Percentiles rank a stretch among this genome's conserved stretches.
Evolutionary conservation across 2,329 filamentous ascomycete genomes (phyloP).

Genomic region (Alternaria viburni): DNA sequence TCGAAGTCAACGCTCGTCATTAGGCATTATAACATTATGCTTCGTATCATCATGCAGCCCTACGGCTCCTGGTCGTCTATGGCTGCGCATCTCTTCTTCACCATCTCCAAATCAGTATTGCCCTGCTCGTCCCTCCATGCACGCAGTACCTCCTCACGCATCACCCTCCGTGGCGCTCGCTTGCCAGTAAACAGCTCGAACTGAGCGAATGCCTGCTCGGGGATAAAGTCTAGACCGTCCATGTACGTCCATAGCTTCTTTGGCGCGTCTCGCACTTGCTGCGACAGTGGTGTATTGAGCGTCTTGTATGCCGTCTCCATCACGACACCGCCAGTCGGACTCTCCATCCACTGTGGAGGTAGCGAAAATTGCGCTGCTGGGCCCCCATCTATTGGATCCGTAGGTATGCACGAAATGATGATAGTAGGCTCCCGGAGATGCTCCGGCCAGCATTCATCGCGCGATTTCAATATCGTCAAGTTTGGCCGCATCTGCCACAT

Average conservation of each 20-base stretch:
- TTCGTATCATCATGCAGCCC: conserved; percentile 3
- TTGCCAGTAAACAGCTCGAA: conserved; percentile 82
- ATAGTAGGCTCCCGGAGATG: conserved; percentile 71
- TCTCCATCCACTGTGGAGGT: conserved; percentile 72
- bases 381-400: conserved; percentile 67
- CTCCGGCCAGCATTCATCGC: conserved; percentile 69
- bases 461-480: conserved; percentile 65
- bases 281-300: conserved; percentile 72
- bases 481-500: conserved; percentile 40
- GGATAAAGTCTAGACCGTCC: conserved; percentile 76
- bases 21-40: background rate
- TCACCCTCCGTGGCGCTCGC: conserved; percentile 71
- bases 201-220: conserved; percentile 80
- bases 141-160: conserved; percentile 68
- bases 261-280: conserved; percentile 67
- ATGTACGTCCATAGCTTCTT: conserved; percentile 74
- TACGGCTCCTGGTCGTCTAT: conserved; percentile 45
- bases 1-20: background rate
- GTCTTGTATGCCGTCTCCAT: conserved; percentile 77
- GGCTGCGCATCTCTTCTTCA: conserved; percentile 40
- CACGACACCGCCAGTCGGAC: conserved; percentile 75
- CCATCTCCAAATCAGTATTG: conserved; percentile 38
- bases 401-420: conserved; percentile 77
- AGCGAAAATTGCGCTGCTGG: conserved; percentile 74
- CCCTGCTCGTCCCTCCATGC: conserved; percentile 45